Conservation (phyloP, 306 rosid species). For the Senna tora region DNA sequence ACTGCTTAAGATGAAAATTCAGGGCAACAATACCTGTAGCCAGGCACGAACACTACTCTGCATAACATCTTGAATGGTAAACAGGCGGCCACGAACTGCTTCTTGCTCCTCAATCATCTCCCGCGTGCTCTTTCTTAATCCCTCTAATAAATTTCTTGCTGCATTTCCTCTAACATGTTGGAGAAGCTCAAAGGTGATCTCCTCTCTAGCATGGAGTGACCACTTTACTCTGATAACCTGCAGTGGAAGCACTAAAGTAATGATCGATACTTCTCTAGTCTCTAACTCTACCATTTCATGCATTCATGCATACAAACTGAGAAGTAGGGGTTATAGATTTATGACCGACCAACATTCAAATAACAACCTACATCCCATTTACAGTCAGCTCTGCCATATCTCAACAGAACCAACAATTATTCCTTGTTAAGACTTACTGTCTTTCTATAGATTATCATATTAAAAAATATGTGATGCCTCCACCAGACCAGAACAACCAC, state of each 20-base stretch:
- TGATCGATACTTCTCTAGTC: conserved; percentile 10
- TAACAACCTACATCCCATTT: neutral
- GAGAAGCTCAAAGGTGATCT: conserved; percentile 86
- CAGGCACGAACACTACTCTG: conserved; percentile 94
- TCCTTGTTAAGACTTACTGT: neutral
- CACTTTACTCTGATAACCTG: conserved; percentile 98
- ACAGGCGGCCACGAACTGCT: conserved; percentile 93
- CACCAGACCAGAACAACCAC: too few species aligned
- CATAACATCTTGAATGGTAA: conserved; percentile 96
- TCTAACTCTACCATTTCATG: neutral
- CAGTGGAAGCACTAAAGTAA: conserved; percentile 29
- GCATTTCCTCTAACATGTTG: conserved; percentile 77
- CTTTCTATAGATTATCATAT: too few species aligned
- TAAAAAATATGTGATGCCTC: too few species aligned
- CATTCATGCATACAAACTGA: neutral
- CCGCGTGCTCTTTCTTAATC: conserved; percentile 66
- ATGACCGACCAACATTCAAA: neutral
- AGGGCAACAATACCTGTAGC: conserved; percentile 67
- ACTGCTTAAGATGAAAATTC: conserved; percentile 10
- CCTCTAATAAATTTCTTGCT: conserved; percentile 64
- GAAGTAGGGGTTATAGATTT: neutral
- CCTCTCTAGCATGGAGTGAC: conserved; percentile 98
- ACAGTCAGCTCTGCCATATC: neutral
- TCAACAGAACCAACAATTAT: neutral
- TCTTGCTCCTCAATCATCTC: conserved; percentile 98